phyloP scores from a whole-genome alignment of 139 green algal species.

The Chlamydomonas sp. region DNA sequence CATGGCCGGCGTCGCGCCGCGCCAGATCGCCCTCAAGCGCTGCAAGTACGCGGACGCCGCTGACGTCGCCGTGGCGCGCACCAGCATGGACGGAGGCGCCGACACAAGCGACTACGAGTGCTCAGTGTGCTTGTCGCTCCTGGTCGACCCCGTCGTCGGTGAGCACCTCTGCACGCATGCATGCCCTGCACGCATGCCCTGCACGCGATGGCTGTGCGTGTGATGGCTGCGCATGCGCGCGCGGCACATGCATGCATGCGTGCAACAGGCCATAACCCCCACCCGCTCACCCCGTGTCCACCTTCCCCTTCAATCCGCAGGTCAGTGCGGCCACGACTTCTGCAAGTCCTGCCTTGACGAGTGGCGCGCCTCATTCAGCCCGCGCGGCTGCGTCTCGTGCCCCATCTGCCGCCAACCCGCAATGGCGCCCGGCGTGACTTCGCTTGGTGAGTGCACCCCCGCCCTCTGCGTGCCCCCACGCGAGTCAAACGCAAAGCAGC shows the following conservation, averaged over 20 bases:
- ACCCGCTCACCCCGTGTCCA: background rate
- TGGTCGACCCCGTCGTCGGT: conserved; percentile 12
- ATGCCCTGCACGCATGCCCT: too few species aligned
- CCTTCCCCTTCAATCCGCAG: background rate
- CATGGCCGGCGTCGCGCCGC: too few species aligned
- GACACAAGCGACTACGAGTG: conserved; percentile 9
- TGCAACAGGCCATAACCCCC: background rate
- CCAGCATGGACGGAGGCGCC: background rate
- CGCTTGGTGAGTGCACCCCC: background rate
- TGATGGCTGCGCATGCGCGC: background rate
- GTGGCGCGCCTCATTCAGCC: background rate
- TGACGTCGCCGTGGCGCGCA: too few species aligned
- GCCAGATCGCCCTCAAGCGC: too few species aligned
- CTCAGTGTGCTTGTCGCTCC: conserved; percentile 2
- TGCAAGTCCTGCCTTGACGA: conserved; percentile 15
- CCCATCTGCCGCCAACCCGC: background rate
- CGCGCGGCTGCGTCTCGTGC: background rate
- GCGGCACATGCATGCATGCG: background rate
- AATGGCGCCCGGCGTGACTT: conserved; percentile 7
- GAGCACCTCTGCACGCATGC: background rate
- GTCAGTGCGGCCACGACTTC: conserved; percentile 14
- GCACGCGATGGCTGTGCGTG: too few species aligned
- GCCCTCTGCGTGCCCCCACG: background rate
- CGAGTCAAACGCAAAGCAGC: background rate
- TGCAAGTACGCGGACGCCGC: too few species aligned